Base-by-base conservation (phyloP, 1,284 basidiomycete genomes). In the Tranzscheliella williamsii region DNA sequence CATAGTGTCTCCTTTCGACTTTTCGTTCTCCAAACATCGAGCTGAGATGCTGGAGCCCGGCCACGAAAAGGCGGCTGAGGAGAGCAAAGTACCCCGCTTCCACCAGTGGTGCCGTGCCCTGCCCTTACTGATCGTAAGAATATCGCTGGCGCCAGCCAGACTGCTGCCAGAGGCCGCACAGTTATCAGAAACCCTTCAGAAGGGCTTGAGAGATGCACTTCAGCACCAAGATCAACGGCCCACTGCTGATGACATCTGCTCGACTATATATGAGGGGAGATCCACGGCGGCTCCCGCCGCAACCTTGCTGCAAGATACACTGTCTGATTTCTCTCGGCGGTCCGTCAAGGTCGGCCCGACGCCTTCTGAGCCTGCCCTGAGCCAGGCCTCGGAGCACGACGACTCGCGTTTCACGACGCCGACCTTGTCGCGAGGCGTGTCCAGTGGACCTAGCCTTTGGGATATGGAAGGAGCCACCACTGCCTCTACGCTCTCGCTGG, bases 1-100 rank as follows among this genome's bases (percentile, higher is more conserved):
- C 52, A 54, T 53, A 15, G 53, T 69, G 24, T 72, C 67, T 29
- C 63, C 69, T 1, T 72, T 69, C 51, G 58, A 67, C 47, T 72
- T 72, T 36, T 61, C 58, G 15, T 72, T 72, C 36, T 65, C 64
- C 13, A 46, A 65, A 11, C 46, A 53, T 24, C 45, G 45, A 1
- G 49, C 56, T 29, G 67, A 72, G 36, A 52, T 66, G 37, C 36
- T 67, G 20, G 53, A 66, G 6, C 63, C 69, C 3, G 32, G 62
- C 7, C 53, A 63, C 35, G 47, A 54, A 27, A 62, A 64, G 37
- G 27, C 57, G 20, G 23, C 34, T 0, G 50, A 51, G 4, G 67
- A 69, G 45, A 44, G 55, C 17, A 49, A 58, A 3, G 50, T 64
- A 29, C 69, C 69, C 5, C 52, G 64, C 13, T 72, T 69, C 29